These are phyloP conservation scores for Metschnikowia rubicola DNA, from an alignment of 805 yeast species.

Conservation along the genomic window DNA sequence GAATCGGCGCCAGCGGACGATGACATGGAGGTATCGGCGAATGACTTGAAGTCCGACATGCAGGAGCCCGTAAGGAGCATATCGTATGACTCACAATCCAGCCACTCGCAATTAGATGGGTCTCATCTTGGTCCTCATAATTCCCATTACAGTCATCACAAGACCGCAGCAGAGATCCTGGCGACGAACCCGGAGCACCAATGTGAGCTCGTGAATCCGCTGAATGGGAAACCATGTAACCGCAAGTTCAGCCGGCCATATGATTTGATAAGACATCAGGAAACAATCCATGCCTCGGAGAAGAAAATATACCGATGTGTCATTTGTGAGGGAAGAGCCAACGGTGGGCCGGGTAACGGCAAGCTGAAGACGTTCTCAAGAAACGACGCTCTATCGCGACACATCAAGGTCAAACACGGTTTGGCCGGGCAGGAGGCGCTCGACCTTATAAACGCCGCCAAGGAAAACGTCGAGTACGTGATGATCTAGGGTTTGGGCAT, in stretches of 20 bases:
- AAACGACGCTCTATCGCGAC: constrained; percentile 46
- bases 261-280: constrained; percentile 45
- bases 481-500: constrained; percentile 3
- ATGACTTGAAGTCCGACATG: neutral
- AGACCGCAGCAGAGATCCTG: constrained; percentile 31
- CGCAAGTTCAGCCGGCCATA: constrained; percentile 78
- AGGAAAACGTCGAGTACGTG: constrained; percentile 68
- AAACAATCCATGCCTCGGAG: constrained; percentile 45
- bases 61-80: too few species aligned
- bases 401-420: constrained; percentile 79
- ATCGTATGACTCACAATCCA: too few species aligned
- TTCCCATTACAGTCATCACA: constrained; percentile 8
- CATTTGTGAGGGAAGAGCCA: constrained; percentile 42
- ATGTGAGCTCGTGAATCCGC: constrained; percentile 57
- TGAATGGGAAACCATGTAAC: constrained; percentile 61
- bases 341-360: constrained; percentile 51
- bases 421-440: constrained; percentile 62
- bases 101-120: neutral
- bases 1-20: constrained; percentile 5
- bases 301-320: constrained; percentile 46
- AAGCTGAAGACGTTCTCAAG: constrained; percentile 44
- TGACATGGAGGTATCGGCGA: constrained; percentile 2
- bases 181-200: constrained; percentile 44
- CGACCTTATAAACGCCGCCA: constrained; percentile 69
- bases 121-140: neutral